Base-by-base conservation (phyloP, 352 stramenopile genomes). In the Pythium oligandrum region DNA sequence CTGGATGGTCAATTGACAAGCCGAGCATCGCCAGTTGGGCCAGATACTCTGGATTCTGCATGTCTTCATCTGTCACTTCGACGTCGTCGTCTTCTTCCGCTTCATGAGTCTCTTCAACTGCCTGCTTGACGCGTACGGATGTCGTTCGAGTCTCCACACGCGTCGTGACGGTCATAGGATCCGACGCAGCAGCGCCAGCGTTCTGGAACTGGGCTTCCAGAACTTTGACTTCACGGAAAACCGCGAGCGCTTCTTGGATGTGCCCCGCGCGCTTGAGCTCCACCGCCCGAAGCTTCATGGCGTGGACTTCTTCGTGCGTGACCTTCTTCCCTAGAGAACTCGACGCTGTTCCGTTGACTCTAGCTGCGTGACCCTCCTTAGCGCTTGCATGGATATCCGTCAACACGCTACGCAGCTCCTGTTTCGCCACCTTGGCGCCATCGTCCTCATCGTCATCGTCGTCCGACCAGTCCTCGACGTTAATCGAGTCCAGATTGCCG, bases 61-160 rank as follows among this genome's bases (percentile, higher is more conserved):
- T 86, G 42, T 93, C 82, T 39, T 88, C 78, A 12, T 90, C 82
- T 12, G 82, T 90, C 36, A 90, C 77, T 53, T 90, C 69, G 9
- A 89, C 61, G n/a, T 67, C 61, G 30, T 73, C 56, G 17, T 64
- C 34, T 9, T 75, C 64, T 34, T 64, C 58, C 31, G 6, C 42
- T 8, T 72, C 59, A 45, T 63, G 37, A 2, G 51, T 35, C 8
- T 51, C 46, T 3, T 7, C 38, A 45, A 33, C 12, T 39, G 31
- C 10, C 30, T 11, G 46, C 32, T 8, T 1, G 7, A 57, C 35
- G 17, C 17, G 17, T 26, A 26, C 17, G 17, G 17, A 26, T 26
- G 17, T 26, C 17, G 17, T 26, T 26, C 17, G 17, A 26, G 17
- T 26, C 34, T 31, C 40, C 33, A 26, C 31, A 1, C 7, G 53